phyloP scores from a whole-genome alignment of 257 asterid species.

The Gentiana dahurica region DNA sequence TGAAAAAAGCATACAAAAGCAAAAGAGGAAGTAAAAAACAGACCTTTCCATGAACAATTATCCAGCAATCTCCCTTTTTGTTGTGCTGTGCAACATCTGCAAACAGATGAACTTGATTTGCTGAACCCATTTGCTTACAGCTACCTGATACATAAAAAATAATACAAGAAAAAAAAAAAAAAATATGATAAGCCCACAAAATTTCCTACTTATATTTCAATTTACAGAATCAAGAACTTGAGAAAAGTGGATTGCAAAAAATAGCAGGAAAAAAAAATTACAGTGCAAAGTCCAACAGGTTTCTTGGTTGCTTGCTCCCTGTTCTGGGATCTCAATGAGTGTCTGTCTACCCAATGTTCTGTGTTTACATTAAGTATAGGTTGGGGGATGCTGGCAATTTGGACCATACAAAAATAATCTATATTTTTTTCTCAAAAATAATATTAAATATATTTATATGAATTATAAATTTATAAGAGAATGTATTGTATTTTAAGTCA shows the following conservation, averaged over 20 bases:
- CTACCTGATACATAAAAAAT: neutral
- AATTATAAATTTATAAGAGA: no score
- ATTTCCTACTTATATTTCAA: neutral
- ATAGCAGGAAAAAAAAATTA: no score
- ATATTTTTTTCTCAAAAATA: no score
- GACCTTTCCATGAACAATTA: conserved; percentile 54
- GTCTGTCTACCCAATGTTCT: no score
- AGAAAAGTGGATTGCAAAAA: neutral
- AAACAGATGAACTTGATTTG: conserved; percentile 21
- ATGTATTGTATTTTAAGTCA: no score
- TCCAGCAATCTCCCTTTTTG: conserved; percentile 50
- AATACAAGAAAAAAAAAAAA: conserved; percentile 1
- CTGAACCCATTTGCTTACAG: conserved; percentile 24
- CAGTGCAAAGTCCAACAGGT: no score
- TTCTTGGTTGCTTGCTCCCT: no score
- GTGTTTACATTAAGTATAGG: no score
- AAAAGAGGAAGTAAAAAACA: neutral
- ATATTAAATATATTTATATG: no score
- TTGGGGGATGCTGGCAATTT: no score
- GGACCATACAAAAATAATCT: no score
- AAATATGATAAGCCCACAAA: neutral
- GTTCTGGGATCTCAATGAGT: no score
- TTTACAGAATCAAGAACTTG: neutral
- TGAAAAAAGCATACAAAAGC: neutral
- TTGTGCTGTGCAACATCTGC: conserved; percentile 47